A percentile compares a stretch with the other conserved stretches of the same genome.
These are phyloP conservation scores for Microbotryum saponariae DNA, from an alignment of 1,284 basidiomycete species.

Conservation along the genomic window DNA sequence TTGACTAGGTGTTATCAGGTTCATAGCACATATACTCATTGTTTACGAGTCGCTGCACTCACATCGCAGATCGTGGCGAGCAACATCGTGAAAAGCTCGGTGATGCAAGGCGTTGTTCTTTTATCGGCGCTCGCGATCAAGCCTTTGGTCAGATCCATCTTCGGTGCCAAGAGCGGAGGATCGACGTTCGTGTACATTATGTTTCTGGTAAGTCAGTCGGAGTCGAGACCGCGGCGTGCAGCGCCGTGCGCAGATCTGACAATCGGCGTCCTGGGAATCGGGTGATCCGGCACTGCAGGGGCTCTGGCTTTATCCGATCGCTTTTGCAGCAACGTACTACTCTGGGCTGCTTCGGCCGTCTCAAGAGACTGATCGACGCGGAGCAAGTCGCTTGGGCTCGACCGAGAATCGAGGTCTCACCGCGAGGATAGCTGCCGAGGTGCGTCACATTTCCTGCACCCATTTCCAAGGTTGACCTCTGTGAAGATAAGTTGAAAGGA, in stretches of 20 bases:
- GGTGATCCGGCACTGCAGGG: conserved; percentile 15
- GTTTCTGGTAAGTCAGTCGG: conserved; percentile 15
- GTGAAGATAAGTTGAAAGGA: not conserved
- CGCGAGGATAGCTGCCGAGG: conserved; percentile 25
- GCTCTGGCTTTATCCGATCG: conserved; percentile 26
- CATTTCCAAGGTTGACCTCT: not conserved
- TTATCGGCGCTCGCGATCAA: conserved; percentile 30
- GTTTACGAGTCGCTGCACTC: not conserved
- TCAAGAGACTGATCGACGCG: conserved; percentile 17
- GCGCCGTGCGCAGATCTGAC: not conserved
- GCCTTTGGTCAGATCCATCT: conserved; percentile 19
- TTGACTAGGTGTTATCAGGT: not conserved
- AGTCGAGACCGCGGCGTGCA: not conserved
- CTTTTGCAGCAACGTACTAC: conserved; percentile 28
- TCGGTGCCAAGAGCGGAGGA: not conserved
- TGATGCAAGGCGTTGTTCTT: conserved; percentile 28
- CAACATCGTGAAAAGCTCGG: conserved; percentile 23
- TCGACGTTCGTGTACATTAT: conserved; percentile 20
- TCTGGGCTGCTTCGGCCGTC: conserved; percentile 20
- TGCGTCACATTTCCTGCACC: conserved; percentile 1
- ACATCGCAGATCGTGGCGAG: conserved; percentile 20
- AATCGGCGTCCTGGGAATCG: not conserved
- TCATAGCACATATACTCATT: not conserved
- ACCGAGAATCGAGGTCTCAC: conserved; percentile 10
- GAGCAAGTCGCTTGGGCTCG: not conserved